phyloP scores from a whole-genome alignment of 176 grass and related monocot genomes.

The Rhynchospora tenuis region DNA sequence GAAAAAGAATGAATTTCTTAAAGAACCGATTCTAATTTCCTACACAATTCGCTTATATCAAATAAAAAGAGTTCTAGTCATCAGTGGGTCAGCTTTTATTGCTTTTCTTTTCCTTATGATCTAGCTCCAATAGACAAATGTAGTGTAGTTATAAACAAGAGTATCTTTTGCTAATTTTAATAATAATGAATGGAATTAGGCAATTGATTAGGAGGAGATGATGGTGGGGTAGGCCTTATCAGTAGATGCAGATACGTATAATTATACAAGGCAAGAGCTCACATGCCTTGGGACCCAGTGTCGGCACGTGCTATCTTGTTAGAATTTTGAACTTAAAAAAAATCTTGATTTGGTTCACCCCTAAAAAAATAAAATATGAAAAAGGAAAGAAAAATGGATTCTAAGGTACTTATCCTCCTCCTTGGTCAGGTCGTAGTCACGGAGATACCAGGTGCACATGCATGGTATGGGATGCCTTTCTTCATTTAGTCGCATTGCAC shows the following conservation, averaged over 20 bases:
- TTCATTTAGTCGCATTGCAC: background rate
- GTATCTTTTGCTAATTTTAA: background rate
- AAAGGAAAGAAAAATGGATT: background rate
- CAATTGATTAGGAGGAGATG: constrained; percentile 10
- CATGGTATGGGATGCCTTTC: constrained; percentile 12
- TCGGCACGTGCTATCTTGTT: constrained; percentile 19
- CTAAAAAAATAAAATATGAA: background rate
- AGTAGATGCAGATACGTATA: constrained; percentile 3
- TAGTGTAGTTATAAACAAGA: background rate
- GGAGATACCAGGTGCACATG: constrained; percentile 15
- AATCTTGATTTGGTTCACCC: background rate
- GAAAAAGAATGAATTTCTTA: background rate
- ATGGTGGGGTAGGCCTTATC: constrained; percentile 6
- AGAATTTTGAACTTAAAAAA: background rate
- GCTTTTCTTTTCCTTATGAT: background rate
- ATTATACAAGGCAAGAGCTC: constrained; percentile 17
- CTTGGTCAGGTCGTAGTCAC: constrained; percentile 17
- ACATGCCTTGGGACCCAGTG: constrained; percentile 26
- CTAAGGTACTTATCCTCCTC: constrained; percentile 7
- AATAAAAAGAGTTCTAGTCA: background rate
- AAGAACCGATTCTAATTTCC: background rate
- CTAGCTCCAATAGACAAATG: background rate
- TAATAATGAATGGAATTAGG: constrained; percentile 14
- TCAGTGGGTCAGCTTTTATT: background rate
- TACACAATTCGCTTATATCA: background rate